Base-by-base conservation (phyloP, 2,329 filamentous ascomycete genomes). In the Talaromyces rugulosus region DNA sequence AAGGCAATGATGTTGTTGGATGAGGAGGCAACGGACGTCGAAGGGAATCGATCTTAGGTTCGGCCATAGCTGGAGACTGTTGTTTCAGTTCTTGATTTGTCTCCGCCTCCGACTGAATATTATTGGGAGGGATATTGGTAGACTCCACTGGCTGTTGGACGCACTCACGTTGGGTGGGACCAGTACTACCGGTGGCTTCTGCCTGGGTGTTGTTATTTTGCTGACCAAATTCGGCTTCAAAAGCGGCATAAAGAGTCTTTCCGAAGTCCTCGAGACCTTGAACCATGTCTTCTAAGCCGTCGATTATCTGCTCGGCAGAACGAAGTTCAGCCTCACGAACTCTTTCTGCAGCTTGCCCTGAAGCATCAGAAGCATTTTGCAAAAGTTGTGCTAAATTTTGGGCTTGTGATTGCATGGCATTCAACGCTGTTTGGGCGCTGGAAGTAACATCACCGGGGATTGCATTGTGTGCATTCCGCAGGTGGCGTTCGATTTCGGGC, bases 181-280 rank as follows among this genome's bases (percentile, higher is more conserved):
- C 27, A 4, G 23, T 44, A 62, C 36, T 18, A 33, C 57, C 14
- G 8, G 27, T 44, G n/a, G 6, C 34, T n/a, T 64, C 62, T 54
- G 59, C 55, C 27, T 62, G 52, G n/a, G 50, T 34, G n/a, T 51
- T 60, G 1, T 66, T 62, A 4, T 33, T 59, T 62, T 59, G 60
- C 56, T 67, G 68, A 27, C 70, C 67, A 57, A 76, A 70, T 54
- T 76, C 74, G 14, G 67, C 63, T 60, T 77, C 74, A 54, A 78
- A 76, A 0, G 73, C 69, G 6, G 74, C 64, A 59, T 76, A 75
- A 18, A 79, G 63, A 8, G 74, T 74, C 55, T 71, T 70, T 4
- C 75, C 72, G 56, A 77, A 71, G 52, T 78, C 68, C 53, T 76
- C 75, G 52, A 80, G 66, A 54, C 79, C 77, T n/a, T 69, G 67